A percentile compares a stretch with the other conserved stretches of the same genome.
Evolutionary conservation across 2,329 filamentous ascomycete genomes (phyloP).

Genomic region (Diatrype stigma): DNA sequence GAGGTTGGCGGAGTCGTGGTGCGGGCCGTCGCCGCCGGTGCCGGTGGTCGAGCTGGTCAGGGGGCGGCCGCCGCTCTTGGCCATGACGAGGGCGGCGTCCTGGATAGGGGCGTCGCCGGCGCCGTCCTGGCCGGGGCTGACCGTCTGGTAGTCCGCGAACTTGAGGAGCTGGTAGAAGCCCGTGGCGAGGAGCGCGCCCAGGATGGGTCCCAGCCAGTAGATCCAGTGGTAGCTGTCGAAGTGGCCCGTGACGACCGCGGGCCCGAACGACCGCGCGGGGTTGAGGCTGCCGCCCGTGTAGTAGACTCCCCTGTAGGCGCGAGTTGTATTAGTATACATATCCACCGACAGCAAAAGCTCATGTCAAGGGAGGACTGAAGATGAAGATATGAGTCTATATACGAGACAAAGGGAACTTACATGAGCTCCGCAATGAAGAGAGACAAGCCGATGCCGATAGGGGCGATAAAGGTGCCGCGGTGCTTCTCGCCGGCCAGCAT

Average conservation of each 20-base stretch:
- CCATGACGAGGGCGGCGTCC: not conserved
- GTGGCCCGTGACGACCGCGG: slow-evolving; percentile 19
- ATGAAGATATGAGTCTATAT: not conserved
- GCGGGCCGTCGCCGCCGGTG: too few relatives aligned
- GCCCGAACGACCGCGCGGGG: slow-evolving; percentile 31
- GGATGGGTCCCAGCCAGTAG: slow-evolving; percentile 35
- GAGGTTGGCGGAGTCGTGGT: too few relatives aligned
- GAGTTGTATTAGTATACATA: not conserved
- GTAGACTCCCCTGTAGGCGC: slow-evolving; percentile 22
- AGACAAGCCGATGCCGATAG: slow-evolving; percentile 58
- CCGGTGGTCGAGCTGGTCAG: too few relatives aligned
- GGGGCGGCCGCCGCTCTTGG: too few relatives aligned
- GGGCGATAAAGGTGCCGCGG: slow-evolving; percentile 58
- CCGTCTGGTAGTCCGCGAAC: slow-evolving; percentile 20
- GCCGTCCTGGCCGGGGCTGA: slow-evolving; percentile 14
- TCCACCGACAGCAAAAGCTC: too few relatives aligned
- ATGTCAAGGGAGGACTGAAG: too few relatives aligned
- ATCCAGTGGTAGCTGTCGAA: slow-evolving; percentile 31
- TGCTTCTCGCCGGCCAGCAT: slow-evolving; percentile 62
- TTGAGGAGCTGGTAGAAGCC: slow-evolving; percentile 23
- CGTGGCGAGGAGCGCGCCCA: slow-evolving; percentile 32
- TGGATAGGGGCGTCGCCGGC: not conserved
- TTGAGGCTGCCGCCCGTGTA: slow-evolving; percentile 31
- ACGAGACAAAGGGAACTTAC: not conserved
- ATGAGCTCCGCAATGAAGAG: slow-evolving; percentile 44